Evolutionary conservation across 345 rosid genomes (phyloP), one percentile per base, ranked within the genome.

Genomic region (Eucalyptus polybractea): DNA sequence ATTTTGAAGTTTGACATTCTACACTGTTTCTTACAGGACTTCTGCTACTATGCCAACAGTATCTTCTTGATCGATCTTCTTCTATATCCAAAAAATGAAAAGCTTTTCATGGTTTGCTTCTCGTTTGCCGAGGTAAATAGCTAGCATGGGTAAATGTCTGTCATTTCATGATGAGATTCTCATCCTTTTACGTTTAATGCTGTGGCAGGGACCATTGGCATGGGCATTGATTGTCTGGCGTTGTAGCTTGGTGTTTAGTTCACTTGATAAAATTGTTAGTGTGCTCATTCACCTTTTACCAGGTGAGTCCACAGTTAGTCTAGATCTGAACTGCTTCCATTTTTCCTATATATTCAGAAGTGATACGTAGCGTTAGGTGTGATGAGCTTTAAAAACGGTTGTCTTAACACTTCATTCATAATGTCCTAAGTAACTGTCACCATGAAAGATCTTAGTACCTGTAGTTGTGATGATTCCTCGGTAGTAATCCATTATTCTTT

Each of bases 221-320:
- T 97, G 99, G 99, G 99, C 99, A 25, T 89, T 97, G 86, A 96
- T 97, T 87, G 97, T 97, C 60, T 97, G 99, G 99, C 97, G 99
- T 87, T 97, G 99, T 90, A 97, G 99, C 92, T 92, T 97, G 95
- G 99, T 97, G 91, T 97, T 97, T 92, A 97, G 97, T 90, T 97
- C 98, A n/a, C 89, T 89, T 7, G 99, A 97, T 92, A 97, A 97
- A 95, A 90, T 97, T 93, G 96, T 97, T 89, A 97, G 99, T 90
- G 99, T 97, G 88, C 98, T 97, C 86, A 97, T 97, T 91, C 99
- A 97, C 94, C 99, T 97, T 90, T 93, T 97, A 89, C 99, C 99
- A 40, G 99, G 99, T 97, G 91, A 93, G 96, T 88, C 60, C 85
- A 21, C 65, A 53, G 37, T 53, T 86, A 86, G 27, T 53, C 24